Evolutionary conservation across 2,329 filamentous ascomycete species (phyloP).

Genomic region (Pestalotiopsis sp.): DNA sequence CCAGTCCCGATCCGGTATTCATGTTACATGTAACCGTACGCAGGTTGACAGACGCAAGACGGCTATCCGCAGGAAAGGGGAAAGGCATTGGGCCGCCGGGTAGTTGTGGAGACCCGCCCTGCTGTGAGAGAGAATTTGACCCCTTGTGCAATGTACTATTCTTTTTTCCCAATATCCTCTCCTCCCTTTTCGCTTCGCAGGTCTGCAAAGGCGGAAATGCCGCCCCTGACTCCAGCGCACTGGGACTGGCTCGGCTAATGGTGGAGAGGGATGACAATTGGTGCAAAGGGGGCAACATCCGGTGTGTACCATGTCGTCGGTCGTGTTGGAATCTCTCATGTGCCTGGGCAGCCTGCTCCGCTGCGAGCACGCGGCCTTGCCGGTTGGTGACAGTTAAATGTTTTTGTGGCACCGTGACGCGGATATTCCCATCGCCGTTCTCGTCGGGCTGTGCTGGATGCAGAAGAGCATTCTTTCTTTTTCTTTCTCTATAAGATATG

Average conservation of each 20-base stretch:
- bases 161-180: neutral
- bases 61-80: too few species aligned
- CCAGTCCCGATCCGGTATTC: too few species aligned
- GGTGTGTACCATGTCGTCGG: neutral
- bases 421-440: neutral
- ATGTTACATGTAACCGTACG: too few species aligned
- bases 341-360: neutral
- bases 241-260: neutral
- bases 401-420: neutral
- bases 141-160: neutral
- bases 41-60: too few species aligned
- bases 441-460: neutral
- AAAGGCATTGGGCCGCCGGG: too few species aligned
- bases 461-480: neutral
- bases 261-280: neutral
- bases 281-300: neutral
- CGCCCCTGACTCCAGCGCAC: neutral
- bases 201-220: neutral
- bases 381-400: neutral
- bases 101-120: neutral
- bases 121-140: neutral
- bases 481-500: neutral
- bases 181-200: neutral
- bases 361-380: neutral
- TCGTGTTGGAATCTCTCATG: neutral